Conservation (phyloP, 2,329 filamentous ascomycete genomes). For the Xylaria polymorpha region DNA sequence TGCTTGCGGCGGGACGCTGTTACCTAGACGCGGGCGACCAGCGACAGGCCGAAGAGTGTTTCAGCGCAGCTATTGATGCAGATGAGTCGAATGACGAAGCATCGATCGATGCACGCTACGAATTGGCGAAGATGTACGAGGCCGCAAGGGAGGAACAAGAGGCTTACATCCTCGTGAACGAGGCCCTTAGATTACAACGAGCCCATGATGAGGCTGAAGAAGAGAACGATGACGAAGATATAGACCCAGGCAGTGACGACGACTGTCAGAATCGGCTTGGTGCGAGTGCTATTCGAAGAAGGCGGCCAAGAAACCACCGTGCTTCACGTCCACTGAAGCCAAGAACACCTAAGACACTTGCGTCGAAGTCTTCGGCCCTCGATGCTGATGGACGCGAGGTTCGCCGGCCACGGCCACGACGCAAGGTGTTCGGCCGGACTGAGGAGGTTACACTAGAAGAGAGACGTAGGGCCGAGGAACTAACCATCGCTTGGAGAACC, state of each 20-base stretch:
- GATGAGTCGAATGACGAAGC: slow-evolving; percentile 69
- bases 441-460: slow-evolving; percentile 50
- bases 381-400: slow-evolving; percentile 34
- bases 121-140: slow-evolving; percentile 88
- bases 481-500: slow-evolving; percentile 54
- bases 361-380: slow-evolving; percentile 39
- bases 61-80: slow-evolving; percentile 77
- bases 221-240: slow-evolving; percentile 44
- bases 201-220: slow-evolving; percentile 53
- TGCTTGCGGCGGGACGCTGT: slow-evolving; percentile 72
- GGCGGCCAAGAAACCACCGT: slow-evolving; percentile 38
- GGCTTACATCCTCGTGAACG: slow-evolving; percentile 80
- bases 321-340: slow-evolving; percentile 40
- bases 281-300: slow-evolving; percentile 18
- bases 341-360: slow-evolving; percentile 40
- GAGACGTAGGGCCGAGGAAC: slow-evolving; percentile 47
- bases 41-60: slow-evolving; percentile 79
- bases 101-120: slow-evolving; percentile 77
- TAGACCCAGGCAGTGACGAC: slow-evolving; percentile 41
- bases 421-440: slow-evolving; percentile 48
- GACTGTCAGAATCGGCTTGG: slow-evolving; percentile 22
- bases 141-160: slow-evolving; percentile 77
- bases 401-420: slow-evolving; percentile 43
- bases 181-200: slow-evolving; percentile 75
- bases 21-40: slow-evolving; percentile 73